Percentiles rank a stretch among this genome's conserved stretches.
These are phyloP conservation scores for Paralagenidium karlingii DNA, from an alignment of 352 stramenopile genomes.

Conservation along the genomic window DNA sequence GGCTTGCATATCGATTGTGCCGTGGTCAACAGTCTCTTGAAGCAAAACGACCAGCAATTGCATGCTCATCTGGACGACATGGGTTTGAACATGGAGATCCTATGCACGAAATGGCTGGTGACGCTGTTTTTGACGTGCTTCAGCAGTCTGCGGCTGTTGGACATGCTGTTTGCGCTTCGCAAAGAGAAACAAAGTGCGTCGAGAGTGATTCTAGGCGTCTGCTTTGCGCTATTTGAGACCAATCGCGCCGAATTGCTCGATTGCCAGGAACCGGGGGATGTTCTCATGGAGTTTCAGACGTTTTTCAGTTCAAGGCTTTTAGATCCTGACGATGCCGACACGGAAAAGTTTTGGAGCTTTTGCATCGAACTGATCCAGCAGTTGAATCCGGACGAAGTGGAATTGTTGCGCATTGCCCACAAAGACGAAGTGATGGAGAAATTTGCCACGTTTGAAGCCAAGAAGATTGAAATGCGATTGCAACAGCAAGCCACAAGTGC, in stretches of 20 bases:
- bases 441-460: slow-evolving; percentile 64
- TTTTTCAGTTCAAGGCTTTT: slow-evolving; percentile 20
- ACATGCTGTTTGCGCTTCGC: slow-evolving; percentile 55
- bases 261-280: slow-evolving; percentile 64
- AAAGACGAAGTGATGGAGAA: slow-evolving; percentile 74
- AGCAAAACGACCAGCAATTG: slow-evolving; percentile 65
- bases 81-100: slow-evolving; percentile 78
- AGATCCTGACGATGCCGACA: slow-evolving; percentile 13
- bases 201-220: slow-evolving; percentile 51
- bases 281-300: slow-evolving; percentile 65
- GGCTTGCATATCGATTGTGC: slow-evolving; percentile 71
- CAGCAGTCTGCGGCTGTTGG: slow-evolving; percentile 62
- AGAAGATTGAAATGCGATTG: slow-evolving; percentile 78
- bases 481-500: slow-evolving; percentile 69
- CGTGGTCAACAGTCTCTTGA: slow-evolving; percentile 68
- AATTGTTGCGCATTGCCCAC: slow-evolving; percentile 59
- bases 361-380: slow-evolving; percentile 55
- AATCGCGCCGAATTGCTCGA: slow-evolving; percentile 38
- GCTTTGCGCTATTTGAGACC: slow-evolving; percentile 70
- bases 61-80: slow-evolving; percentile 52
- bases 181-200: slow-evolving; percentile 54
- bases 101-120: slow-evolving; percentile 83
- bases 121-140: slow-evolving; percentile 74
- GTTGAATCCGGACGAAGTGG: slow-evolving; percentile 53
- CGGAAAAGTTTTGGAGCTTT: slow-evolving; percentile 58